Percentiles rank a stretch among this genome's conserved stretches.
Evolutionary conservation across 2,329 filamentous ascomycete genomes (phyloP).

Genomic region (Alternaria postmessia): DNA sequence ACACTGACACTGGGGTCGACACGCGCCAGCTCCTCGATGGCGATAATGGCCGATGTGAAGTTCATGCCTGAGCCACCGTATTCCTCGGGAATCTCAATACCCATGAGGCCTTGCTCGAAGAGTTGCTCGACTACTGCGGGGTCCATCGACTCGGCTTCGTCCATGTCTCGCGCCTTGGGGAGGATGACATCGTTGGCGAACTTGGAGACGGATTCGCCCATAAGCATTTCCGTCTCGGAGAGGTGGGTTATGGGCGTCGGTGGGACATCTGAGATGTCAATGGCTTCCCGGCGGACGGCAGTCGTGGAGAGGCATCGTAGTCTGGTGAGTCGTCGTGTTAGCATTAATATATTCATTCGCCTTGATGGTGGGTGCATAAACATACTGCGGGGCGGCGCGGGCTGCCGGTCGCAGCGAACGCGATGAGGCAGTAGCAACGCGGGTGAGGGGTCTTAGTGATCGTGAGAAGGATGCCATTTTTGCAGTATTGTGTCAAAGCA

Average conservation of each 20-base stretch:
- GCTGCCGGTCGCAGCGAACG: constrained; percentile 39
- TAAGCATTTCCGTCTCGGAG: constrained; percentile 86
- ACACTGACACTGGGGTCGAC: constrained; percentile 96
- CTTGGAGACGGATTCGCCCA: constrained; percentile 88
- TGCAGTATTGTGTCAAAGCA: constrained; percentile 1
- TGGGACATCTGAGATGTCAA: constrained; percentile 73
- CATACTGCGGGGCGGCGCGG: constrained; percentile 44
- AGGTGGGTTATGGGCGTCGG: constrained; percentile 94
- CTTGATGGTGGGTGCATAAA: neutral
- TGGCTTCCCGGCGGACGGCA: constrained; percentile 44
- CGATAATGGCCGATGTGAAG: constrained; percentile 94
- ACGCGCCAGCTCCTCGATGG: constrained; percentile 93
- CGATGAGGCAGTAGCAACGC: constrained; percentile 38
- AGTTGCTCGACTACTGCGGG: constrained; percentile 85
- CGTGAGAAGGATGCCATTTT: constrained; percentile 45
- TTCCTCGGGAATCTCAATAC: constrained; percentile 96
- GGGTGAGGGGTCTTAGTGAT: constrained; percentile 42
- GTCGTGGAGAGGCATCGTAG: constrained; percentile 56
- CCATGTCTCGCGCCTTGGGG: constrained; percentile 95
- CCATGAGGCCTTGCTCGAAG: constrained; percentile 98
- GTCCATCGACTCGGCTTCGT: constrained; percentile 96
- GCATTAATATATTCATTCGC: constrained; percentile 5
- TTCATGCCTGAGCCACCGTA: constrained; percentile 98
- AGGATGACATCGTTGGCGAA: constrained; percentile 89
- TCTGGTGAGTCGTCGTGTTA: constrained; percentile 21